Evolutionary conservation across 1,284 basidiomycete genomes (phyloP).

Genomic region (Microbotryomycetes sp.): DNA sequence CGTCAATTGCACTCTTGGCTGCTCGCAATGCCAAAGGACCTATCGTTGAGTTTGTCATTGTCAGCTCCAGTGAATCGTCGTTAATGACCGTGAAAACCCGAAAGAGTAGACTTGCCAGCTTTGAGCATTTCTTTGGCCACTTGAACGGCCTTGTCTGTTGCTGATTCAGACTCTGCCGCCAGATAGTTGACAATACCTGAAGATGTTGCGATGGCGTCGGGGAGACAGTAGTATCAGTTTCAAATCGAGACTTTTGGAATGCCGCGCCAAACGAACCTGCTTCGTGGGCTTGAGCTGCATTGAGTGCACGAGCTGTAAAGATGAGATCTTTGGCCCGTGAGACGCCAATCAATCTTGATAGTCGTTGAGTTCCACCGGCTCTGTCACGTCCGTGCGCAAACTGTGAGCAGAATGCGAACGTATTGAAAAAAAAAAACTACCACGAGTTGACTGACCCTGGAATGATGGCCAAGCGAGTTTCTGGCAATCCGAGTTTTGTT

Average conservation of each 20-base stretch:
- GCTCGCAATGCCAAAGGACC: slow-evolving; percentile 82
- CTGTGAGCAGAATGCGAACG: too few relatives aligned
- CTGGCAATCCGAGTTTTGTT: slow-evolving; percentile 73
- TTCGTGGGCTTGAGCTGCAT: slow-evolving; percentile 61
- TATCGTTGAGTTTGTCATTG: slow-evolving; percentile 39
- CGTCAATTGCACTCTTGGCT: slow-evolving; percentile 80
- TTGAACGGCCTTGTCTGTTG: slow-evolving; percentile 58
- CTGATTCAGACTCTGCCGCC: slow-evolving; percentile 54
- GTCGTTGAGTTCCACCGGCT: slow-evolving; percentile 86
- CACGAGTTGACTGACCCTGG: slow-evolving; percentile 56
- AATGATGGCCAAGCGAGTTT: slow-evolving; percentile 82
- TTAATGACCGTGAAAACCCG: neutral
- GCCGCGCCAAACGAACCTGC: slow-evolving; percentile 56
- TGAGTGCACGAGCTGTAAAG: slow-evolving; percentile 64
- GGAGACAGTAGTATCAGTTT: neutral
- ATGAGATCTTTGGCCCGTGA: slow-evolving; percentile 82
- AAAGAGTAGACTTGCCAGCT: slow-evolving; percentile 54
- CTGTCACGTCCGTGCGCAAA: slow-evolving; percentile 24
- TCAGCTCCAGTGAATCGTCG: neutral
- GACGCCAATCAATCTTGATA: slow-evolving; percentile 70
- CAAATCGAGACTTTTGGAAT: slow-evolving; percentile 2
- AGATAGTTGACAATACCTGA: slow-evolving; percentile 73
- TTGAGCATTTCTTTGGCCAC: slow-evolving; percentile 60
- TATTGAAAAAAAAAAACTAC: too few relatives aligned
- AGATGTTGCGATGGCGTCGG: neutral